Evolutionary conservation across 345 rosid genomes (phyloP), one percentile per base, ranked within the genome.

Genomic region (Carallia pectinifolia): DNA sequence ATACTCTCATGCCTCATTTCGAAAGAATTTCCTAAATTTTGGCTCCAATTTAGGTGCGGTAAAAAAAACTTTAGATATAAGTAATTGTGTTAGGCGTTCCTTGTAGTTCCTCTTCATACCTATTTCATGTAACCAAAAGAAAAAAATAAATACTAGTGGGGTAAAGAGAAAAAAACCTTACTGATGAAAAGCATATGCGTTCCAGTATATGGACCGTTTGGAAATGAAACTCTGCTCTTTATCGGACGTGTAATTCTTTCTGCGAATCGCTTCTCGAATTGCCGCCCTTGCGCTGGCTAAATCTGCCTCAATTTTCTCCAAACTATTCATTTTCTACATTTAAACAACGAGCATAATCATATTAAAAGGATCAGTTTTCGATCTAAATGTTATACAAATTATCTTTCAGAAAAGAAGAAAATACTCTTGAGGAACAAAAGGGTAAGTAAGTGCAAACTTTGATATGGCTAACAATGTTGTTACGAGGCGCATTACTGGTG

Each of bases 181-280:
- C 91, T 82, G 89, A 70, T 85, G 86, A 78, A 89, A 87, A 53
- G 89, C 86, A 30, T 76, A 80, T 16, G 85, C 67, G 69, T 89
- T 87, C 70, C 88, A 74, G 75, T 89, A 87, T 38, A 82, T 73
- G 53, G 59, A 61, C 53, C 88, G 88, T 76, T 76, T 82, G 63
- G 89, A 91, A 40, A 83, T 15, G 74, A 81, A 84, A 12, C 59
- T 33, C 61, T 81, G 78, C 17, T 82, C 63, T 9, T 76, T 72
- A 18, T 78, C 72, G 9, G 86, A 80, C 17, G 78, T 58, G 67
- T 69, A 78, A 48, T 77, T 87, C 58, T 73, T 80, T 27, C 31
- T 54, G 58, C 58, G 76, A 58, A 77, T 58, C 1, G 94, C 91
- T 68, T 80, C 74, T 5, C 6, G 69, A 65, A 89, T 89, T 0